phyloP scores from a whole-genome alignment of 495 filamentous ascomycete genomes.

The Penicillium subrubescens region DNA sequence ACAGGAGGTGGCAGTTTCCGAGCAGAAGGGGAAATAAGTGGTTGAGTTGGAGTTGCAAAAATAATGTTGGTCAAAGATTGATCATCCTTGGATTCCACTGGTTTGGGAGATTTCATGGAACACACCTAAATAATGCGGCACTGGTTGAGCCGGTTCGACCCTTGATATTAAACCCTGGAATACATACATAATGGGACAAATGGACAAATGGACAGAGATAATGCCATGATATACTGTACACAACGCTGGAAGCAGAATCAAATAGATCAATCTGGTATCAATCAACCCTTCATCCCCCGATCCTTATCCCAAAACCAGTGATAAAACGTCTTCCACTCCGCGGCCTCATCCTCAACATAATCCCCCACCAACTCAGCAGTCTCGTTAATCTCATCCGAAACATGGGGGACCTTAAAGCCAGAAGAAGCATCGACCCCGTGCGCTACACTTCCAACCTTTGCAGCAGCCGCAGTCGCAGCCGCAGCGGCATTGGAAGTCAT shows the following conservation, averaged over 20 bases:
- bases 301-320: conserved; percentile 51
- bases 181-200: background rate
- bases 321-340: conserved; percentile 46
- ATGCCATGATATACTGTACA: conserved; percentile 12
- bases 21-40: conserved; percentile 16
- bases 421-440: conserved; percentile 29
- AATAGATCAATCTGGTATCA: background rate
- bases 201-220: background rate
- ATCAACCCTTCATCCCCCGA: conserved; percentile 14
- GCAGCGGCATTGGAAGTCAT: conserved; percentile 32
- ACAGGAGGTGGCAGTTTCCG: conserved; percentile 13
- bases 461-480: conserved; percentile 15
- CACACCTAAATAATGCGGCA: background rate
- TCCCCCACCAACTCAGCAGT: conserved; percentile 51
- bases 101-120: background rate
- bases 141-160: conserved; percentile 3
- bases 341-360: conserved; percentile 50
- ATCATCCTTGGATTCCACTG: background rate
- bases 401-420: conserved; percentile 21
- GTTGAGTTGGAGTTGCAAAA: background rate
- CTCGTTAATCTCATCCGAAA: conserved; percentile 40
- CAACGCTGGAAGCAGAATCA: background rate
- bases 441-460: background rate
- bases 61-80: background rate
- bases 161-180: background rate